Conservation (phyloP, 2,329 filamentous ascomycete genomes). For the Chaetothyriales sp. region DNA sequence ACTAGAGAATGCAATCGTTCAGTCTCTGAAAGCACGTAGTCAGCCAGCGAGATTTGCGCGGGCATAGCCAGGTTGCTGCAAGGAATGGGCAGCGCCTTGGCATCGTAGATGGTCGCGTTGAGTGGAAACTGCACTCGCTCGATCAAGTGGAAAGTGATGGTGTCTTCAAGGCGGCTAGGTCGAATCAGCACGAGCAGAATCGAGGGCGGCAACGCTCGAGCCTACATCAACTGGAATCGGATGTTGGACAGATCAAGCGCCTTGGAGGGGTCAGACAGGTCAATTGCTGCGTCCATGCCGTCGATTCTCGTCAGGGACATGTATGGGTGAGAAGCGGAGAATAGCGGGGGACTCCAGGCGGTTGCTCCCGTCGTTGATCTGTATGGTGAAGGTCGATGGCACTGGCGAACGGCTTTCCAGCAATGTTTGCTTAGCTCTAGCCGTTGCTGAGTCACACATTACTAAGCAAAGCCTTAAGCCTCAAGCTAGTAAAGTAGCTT, state of each 20-base stretch:
- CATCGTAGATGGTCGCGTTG: conserved; percentile 71
- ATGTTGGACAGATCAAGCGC: conserved; percentile 84
- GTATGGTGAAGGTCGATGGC: too few species aligned
- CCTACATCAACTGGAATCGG: conserved; percentile 82
- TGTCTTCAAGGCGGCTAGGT: conserved; percentile 80
- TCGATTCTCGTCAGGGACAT: not conserved
- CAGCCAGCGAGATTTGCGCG: conserved; percentile 89
- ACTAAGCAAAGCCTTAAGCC: too few species aligned
- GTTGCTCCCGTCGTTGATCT: too few species aligned
- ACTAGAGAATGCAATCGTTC: conserved; percentile 85
- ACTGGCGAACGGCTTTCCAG: too few species aligned
- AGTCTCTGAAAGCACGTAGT: conserved; percentile 84
- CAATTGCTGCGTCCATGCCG: conserved; percentile 79
- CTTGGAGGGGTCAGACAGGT: conserved; percentile 68
- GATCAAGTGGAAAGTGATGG: conserved; percentile 91
- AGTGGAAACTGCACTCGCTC: conserved; percentile 95
- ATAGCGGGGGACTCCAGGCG: too few species aligned
- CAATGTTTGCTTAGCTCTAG: too few species aligned
- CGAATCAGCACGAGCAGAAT: conserved; percentile 4
- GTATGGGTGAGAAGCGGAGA: too few species aligned
- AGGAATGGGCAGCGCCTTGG: conserved; percentile 67
- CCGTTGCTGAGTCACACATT: too few species aligned
- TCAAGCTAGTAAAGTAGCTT: too few species aligned
- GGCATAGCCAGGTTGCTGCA: conserved; percentile 62
- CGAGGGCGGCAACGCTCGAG: conserved; percentile 6